These are phyloP conservation scores for Loxodes magnus DNA, from an alignment of 73 alveolate genomes.

Conservation along the genomic window DNA sequence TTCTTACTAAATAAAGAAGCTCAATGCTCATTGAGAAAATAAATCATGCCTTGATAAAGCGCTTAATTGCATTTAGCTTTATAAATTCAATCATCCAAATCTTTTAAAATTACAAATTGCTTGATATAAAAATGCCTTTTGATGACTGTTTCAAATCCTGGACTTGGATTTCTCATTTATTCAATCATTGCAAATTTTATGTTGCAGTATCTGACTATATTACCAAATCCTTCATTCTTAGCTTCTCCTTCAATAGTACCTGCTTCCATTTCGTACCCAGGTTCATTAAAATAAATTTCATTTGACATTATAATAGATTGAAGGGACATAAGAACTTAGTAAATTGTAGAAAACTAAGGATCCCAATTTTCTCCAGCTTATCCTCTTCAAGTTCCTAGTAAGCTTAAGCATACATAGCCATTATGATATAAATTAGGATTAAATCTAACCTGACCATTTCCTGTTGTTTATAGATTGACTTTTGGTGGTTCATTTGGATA, in stretches of 20 bases:
- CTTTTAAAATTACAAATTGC: slow-evolving; percentile 44
- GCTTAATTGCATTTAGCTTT: slow-evolving; percentile 28
- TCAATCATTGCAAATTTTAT: slow-evolving; percentile 63
- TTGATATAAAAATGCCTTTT: slow-evolving; percentile 44
- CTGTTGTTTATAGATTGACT: slow-evolving; percentile 45
- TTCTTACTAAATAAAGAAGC: too few species aligned
- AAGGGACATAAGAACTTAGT: slow-evolving; percentile 44
- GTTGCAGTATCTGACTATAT: slow-evolving; percentile 50
- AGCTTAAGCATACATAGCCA: slow-evolving; percentile 58
- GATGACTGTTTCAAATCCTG: slow-evolving; percentile 49
- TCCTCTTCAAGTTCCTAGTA: slow-evolving; percentile 69
- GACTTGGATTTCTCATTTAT: slow-evolving; percentile 50
- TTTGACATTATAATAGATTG: slow-evolving; percentile 61
- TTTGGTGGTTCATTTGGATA: slow-evolving; percentile 61
- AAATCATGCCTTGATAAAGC: too few species aligned
- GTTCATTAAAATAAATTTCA: slow-evolving; percentile 56
- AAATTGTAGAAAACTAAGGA: slow-evolving; percentile 36
- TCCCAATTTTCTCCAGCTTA: slow-evolving; percentile 55
- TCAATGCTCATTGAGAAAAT: too few species aligned
- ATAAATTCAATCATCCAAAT: slow-evolving; percentile 52
- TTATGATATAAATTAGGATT: slow-evolving; percentile 59
- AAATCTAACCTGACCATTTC: slow-evolving; percentile 47
- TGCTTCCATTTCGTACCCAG: slow-evolving; percentile 31
- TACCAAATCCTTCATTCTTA: slow-evolving; percentile 49
- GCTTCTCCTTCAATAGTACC: slow-evolving; percentile 38